Base-by-base conservation (phyloP, 768 basidiomycete genomes). In the Phlebiopsis gigantea region DNA sequence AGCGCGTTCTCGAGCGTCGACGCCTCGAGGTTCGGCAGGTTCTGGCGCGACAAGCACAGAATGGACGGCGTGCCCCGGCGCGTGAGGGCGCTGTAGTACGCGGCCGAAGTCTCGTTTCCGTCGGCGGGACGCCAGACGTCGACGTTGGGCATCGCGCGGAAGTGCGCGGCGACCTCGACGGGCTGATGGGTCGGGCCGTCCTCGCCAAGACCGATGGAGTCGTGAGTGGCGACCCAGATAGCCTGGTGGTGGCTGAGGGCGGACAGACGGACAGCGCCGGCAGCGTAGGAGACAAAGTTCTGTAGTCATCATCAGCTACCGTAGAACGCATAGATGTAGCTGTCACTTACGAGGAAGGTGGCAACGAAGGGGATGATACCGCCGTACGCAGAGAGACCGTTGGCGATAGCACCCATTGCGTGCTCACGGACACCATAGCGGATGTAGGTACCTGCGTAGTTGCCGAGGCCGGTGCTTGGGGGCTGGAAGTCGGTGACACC, bases 371-470 rank as follows among this genome's bases (percentile, higher is more conserved):
- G 94, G 60, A 96, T 82, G 66, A 95, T 84, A 65, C 84, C 91
- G 58, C 94, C 94, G 72, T 97, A 98, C 2, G 93, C 94, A 60
- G 78, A 71, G 60, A 95, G 71, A 69, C 94, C 94, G 71, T 97
- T 97, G 62, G 87, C 91, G 65, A 98, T 93, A 54, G 94, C 95
- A 65, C 88, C 90, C 94, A 97, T 98, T 63, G 79, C 95, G 72
- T 98, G 95, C 72, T 98, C 95, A 73, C 95, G 90, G 56, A 98
- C 93, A 82, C 95, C 95, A 75, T 89, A 98, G 55, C 94, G 89
- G 70, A 98, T 84, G 71, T 98, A 97, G 46, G 86, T 88, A 52
- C 95, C 95, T 56, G 83, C 73, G 72, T 93, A 96, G 57, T 70
- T 79, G 57, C 95, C 95, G 44, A 96, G 79, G 29, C 84, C 84